phyloP scores from a whole-genome alignment of 306 rosid genomes.

The Erythrophleum fordii region DNA sequence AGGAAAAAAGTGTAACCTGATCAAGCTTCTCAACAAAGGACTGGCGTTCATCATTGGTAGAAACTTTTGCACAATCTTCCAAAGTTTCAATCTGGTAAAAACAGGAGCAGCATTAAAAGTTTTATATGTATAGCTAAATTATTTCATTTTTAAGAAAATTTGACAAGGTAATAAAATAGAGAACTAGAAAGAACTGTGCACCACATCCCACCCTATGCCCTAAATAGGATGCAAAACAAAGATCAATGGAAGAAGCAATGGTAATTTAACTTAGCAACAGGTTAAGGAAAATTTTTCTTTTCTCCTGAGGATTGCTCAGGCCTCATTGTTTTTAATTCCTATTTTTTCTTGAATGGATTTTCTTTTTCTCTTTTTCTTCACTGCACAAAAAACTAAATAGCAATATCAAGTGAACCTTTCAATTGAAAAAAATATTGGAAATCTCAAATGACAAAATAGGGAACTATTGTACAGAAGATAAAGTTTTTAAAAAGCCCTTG shows the following conservation, averaged over 20 bases:
- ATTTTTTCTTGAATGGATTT: neutral
- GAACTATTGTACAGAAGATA: slow-evolving; percentile 24
- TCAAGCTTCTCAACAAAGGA: slow-evolving; percentile 85
- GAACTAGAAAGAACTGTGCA: neutral
- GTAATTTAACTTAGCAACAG: neutral
- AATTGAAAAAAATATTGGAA: slow-evolving; percentile 8
- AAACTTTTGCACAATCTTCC: slow-evolving; percentile 67
- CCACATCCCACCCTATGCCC: slow-evolving; percentile 4
- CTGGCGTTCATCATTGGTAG: slow-evolving; percentile 77
- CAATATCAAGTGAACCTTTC: slow-evolving; percentile 6
- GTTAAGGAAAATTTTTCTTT: neutral
- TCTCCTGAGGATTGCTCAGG: neutral
- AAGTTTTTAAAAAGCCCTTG: neutral
- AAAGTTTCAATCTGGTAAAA: slow-evolving; percentile 79
- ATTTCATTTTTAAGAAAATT: slow-evolving; percentile 14
- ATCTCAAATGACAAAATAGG: neutral
- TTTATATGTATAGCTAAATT: slow-evolving; percentile 24
- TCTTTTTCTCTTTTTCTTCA: neutral
- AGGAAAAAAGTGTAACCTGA: slow-evolving; percentile 63
- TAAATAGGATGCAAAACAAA: neutral
- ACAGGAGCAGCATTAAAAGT: slow-evolving; percentile 20
- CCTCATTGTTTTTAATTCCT: slow-evolving; percentile 20
- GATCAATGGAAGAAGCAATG: neutral
- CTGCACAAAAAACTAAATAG: neutral
- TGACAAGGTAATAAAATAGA: slow-evolving; percentile 13